These are phyloP conservation scores for Plasmodium gonderi DNA, from an alignment of 169 alveolate genomes.

Conservation along the genomic window DNA sequence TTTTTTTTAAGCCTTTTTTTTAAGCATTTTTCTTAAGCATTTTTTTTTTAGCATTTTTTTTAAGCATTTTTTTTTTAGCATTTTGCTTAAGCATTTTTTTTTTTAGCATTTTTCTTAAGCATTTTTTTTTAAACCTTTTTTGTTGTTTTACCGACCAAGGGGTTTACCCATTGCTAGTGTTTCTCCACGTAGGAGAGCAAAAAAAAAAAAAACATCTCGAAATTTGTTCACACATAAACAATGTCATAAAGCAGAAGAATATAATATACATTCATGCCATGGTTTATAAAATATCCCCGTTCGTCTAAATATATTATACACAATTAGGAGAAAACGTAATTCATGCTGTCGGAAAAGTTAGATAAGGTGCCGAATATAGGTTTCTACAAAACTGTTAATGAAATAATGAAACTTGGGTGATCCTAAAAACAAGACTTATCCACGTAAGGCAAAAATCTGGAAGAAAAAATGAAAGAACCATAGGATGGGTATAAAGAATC, in stretches of 20 bases:
- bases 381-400: background rate
- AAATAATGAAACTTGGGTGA: background rate
- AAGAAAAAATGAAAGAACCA: conserved; percentile 63
- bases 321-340: background rate
- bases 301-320: too few species aligned
- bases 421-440: conserved; percentile 66
- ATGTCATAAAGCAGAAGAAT: background rate
- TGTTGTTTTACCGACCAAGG: background rate
- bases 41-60: too few species aligned
- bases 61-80: too few species aligned
- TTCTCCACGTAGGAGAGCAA: background rate
- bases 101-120: too few species aligned
- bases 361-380: background rate
- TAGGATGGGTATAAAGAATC: conserved; percentile 70
- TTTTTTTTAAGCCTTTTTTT: too few species aligned
- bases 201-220: background rate
- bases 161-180: background rate
- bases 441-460: conserved; percentile 30
- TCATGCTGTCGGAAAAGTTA: background rate
- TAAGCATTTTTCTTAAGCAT: too few species aligned
- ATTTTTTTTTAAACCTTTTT: background rate
- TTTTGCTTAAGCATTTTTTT: too few species aligned
- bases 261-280: background rate
- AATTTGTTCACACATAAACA: background rate
- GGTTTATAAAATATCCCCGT: background rate